Base-by-base conservation (phyloP, 1,284 basidiomycete species). In the Cryptococcus amylolentus region DNA sequence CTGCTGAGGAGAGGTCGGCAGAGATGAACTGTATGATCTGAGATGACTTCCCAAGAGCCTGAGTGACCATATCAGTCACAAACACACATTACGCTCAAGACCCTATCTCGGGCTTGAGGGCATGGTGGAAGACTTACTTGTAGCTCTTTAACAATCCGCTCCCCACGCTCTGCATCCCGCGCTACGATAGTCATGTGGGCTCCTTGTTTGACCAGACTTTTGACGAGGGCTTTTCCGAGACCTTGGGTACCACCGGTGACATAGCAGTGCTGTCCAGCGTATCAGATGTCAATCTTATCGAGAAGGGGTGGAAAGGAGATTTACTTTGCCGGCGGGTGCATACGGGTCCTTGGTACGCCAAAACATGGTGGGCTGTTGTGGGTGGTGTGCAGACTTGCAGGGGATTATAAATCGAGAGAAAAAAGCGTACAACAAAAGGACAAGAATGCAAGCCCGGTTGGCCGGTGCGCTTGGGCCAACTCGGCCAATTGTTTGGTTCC, bases 111-210 rank as follows among this genome's bases (percentile, higher is more conserved):
- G 23, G 23, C 2, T 3, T 23, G 23, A 23, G 23, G 23, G 23
- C 2, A 23, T 23, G 23, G 2, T 23, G 31, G 2, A 35, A 5
- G 10, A 57, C 71, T 40, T 47, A 86, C 88, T 81, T 90, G 84
- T 26, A 93, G 70, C 57, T 82, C 76, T 23, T 74, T 76, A 10
- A 87, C 63, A 0, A 88, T 88, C 14, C 72, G 76, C 51, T 82
- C 76, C 31, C 91, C 79, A 59, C 84, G 86, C 44, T 78, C 75
- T 60, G 84, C 79, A 63, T 86, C 66, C 27, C 63, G 42, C 43
- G 89, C 89, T 37, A 91, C 86, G 58, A 94, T 88, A 2, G 87
- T 88, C 4, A 94, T 86, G 69, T 89, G 80, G 1, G 89, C 88
- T 2, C 91, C 91, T 52, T 81, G 80, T 61, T 80, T 76, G n/a